Conservation (phyloP, 345 rosid genomes). For the Eucalyptus viminalis region DNA sequence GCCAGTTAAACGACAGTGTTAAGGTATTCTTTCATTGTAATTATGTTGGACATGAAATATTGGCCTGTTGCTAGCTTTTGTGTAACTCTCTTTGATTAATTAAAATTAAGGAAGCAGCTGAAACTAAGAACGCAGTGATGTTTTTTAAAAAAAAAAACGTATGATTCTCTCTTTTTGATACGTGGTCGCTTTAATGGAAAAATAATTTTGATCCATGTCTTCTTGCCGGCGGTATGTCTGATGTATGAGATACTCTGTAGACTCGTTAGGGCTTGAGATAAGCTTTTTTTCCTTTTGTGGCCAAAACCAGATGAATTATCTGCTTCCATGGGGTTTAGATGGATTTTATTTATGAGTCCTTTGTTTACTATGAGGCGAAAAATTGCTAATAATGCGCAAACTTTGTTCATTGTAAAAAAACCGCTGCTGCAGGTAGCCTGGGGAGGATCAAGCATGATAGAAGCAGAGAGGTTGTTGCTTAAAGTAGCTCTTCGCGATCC, state of each 20-base stretch:
- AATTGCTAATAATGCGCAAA: background rate
- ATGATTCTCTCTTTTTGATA: background rate
- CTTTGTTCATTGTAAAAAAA: background rate
- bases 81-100: background rate
- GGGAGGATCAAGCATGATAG: constrained; percentile 16
- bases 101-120: background rate
- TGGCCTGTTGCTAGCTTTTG: background rate
- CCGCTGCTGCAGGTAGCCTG: background rate
- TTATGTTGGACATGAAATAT: background rate
- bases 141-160: background rate
- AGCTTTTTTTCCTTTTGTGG: background rate
- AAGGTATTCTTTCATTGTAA: background rate
- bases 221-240: background rate
- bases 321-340: background rate
- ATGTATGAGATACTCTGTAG: background rate
- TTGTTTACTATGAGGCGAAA: background rate
- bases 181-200: background rate
- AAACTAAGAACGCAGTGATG: background rate
- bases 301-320: background rate
- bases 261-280: background rate
- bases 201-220: background rate
- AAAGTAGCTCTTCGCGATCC: constrained; percentile 4
- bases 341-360: background rate
- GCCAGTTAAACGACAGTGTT: constrained; percentile 15
- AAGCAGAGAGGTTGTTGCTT: constrained; percentile 10